Base-by-base conservation (phyloP, 2,329 filamentous ascomycete genomes). In the Neonectria hederae region DNA sequence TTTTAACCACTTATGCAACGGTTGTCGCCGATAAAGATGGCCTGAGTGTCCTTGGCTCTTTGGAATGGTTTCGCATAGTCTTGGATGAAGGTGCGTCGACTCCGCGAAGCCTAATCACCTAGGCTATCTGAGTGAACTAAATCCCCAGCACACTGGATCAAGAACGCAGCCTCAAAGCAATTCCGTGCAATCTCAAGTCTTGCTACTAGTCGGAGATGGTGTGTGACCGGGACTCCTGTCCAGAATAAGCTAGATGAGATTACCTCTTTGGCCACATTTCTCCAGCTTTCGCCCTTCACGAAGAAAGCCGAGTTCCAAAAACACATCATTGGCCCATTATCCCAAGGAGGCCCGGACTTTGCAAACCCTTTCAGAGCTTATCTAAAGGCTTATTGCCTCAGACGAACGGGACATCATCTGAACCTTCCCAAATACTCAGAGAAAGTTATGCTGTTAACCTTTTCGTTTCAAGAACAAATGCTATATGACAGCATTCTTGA, bases 191-290 rank as follows among this genome's bases (percentile, higher is more conserved):
- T 82, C 2, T 69, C 72, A 7, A 74, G 78, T 0, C 75, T 88
- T 0, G 63, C 70, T 2, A 80, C 84, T 0, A 75, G 77, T 2
- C 80, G 77, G 0, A 78, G 85, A 5, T 87, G 85, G 85, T 86
- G 83, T 59, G 72, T 87, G 0, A 83, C 83, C 0, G 84, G 84
- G 0, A 87, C 85, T 0, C 85, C 85, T 0, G 82, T 87, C 8
- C 85, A 87, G 63, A 87, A 87, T 66, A 77, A 76, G 1, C 75
- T 87, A 0, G 80, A 83, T 3, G 86, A 88, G 19, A 77, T 88
- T 1, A 65, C 62, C 4, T 68, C 71, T 0, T 52, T 73, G 0
- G 59, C 65, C 19, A 46, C 42, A 1, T 73, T 73, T 11, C 62
- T 73, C 0, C 55, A 56, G 30, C 49, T 2, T 22, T 57, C 13